These are phyloP conservation scores for Echinochloa phyllopogon DNA, from an alignment of 176 grass and related monocot species.

Conservation along the genomic window DNA sequence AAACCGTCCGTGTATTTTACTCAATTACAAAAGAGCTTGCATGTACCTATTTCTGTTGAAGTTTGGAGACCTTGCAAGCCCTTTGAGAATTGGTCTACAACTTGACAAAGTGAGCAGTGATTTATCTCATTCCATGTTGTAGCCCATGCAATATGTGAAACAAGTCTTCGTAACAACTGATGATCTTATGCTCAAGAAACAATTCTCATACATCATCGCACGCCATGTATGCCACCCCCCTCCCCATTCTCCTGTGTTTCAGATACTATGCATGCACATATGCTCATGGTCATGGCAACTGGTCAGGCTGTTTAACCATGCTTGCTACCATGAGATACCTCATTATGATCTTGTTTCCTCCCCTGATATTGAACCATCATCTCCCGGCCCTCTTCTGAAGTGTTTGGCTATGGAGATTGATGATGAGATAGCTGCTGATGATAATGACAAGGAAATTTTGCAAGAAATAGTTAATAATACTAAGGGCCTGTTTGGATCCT, in stretches of 20 bases:
- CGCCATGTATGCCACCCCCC: slow-evolving; percentile 94
- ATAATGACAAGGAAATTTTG: slow-evolving; percentile 82
- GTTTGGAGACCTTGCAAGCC: slow-evolving; percentile 89
- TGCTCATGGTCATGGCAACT: background rate
- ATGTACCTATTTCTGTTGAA: slow-evolving; percentile 77
- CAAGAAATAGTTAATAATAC: slow-evolving; percentile 93
- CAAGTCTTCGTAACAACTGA: slow-evolving; percentile 82
- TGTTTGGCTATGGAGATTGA: slow-evolving; percentile 86
- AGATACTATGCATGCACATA: background rate
- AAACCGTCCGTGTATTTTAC: too few species aligned
- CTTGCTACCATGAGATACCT: background rate
- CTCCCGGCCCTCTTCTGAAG: slow-evolving; percentile 51
- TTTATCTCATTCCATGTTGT: slow-evolving; percentile 5
- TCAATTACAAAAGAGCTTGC: slow-evolving; percentile 92
- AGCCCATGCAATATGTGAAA: slow-evolving; percentile 81
- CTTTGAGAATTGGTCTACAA: slow-evolving; percentile 71
- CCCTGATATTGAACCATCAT: background rate
- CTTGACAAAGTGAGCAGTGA: slow-evolving; percentile 69
- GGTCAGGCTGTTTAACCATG: background rate
- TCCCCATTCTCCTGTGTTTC: background rate
- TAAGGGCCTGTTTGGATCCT: too few species aligned
- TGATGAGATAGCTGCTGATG: slow-evolving; percentile 86
- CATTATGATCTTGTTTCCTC: background rate
- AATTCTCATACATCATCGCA: slow-evolving; percentile 91
- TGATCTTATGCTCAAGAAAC: slow-evolving; percentile 86